Evolutionary conservation across 495 filamentous ascomycete genomes (phyloP).

Genomic region (Clavariopsis aquatica): DNA sequence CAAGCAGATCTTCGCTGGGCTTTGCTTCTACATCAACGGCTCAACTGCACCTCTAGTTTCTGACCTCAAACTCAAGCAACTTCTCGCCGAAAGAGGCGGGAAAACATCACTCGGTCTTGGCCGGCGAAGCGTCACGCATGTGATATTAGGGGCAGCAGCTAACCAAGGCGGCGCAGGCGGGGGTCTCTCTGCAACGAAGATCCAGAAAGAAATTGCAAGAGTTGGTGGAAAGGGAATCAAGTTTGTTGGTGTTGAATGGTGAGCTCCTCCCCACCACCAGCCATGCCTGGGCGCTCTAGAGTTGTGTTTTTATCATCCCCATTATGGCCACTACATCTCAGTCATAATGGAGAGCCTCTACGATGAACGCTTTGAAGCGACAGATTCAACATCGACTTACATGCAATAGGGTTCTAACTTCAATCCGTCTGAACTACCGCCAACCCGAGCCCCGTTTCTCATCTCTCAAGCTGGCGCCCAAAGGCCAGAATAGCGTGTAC

Average conservation of each 20-base stretch:
- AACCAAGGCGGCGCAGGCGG: conserved; percentile 63
- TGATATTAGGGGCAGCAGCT: conserved; percentile 71
- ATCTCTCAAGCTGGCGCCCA: conserved; percentile 19
- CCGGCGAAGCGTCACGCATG: conserved; percentile 77
- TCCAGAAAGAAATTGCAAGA: conserved; percentile 75
- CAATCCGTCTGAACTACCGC: conserved; percentile 8
- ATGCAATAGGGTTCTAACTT: conserved; percentile 14
- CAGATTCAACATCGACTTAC: not conserved
- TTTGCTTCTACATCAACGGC: conserved; percentile 85
- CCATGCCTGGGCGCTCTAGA: not conserved
- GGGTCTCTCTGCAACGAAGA: conserved; percentile 75
- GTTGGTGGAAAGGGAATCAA: conserved; percentile 69
- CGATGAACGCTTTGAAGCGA: too few relatives aligned
- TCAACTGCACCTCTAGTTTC: conserved; percentile 77
- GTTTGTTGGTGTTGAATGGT: conserved; percentile 82
- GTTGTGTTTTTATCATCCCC: not conserved
- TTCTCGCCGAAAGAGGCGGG: conserved; percentile 74
- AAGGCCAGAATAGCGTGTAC: conserved; percentile 22
- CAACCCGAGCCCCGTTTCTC: conserved; percentile 19
- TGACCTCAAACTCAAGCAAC: conserved; percentile 81
- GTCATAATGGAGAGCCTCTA: too few relatives aligned
- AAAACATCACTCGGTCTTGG: conserved; percentile 65
- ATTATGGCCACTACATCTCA: too few relatives aligned
- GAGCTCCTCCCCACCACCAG: not conserved
- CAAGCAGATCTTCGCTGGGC: conserved; percentile 61